Evolutionary conservation across 208 protist genomes (phyloP).

Genomic region (Trypanosoma cruzi): DNA sequence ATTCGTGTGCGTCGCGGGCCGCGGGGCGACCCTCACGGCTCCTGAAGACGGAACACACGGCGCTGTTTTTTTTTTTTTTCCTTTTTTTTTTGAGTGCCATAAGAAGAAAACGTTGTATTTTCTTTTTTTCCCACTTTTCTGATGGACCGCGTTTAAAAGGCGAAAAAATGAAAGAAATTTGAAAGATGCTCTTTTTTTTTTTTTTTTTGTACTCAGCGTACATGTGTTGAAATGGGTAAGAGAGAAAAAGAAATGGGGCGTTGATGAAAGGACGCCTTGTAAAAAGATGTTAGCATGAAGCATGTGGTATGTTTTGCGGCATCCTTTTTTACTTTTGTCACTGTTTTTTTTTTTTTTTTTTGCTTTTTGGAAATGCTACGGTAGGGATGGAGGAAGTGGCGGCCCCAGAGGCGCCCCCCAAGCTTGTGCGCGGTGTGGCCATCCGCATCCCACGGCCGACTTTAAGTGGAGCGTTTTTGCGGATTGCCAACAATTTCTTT

Average conservation of each 20-base stretch:
- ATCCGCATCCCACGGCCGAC: constrained; percentile 40
- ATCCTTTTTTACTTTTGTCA: constrained; percentile 10
- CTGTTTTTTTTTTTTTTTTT: neutral
- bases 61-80: too few relatives aligned
- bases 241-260: too few relatives aligned
- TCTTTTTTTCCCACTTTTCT: constrained; percentile 1
- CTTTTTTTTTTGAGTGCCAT: too few relatives aligned
- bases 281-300: too few relatives aligned
- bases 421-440: constrained; percentile 46
- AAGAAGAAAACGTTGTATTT: too few relatives aligned
- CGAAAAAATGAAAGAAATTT: neutral
- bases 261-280: too few relatives aligned
- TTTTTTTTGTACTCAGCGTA: constrained; percentile 4
- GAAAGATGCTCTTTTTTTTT: constrained; percentile 13
- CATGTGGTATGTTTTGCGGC: neutral
- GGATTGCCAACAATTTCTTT: constrained; percentile 56
- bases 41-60: neutral
- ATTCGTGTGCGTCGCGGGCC: constrained; percentile 62
- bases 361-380: too few relatives aligned
- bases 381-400: constrained; percentile 57
- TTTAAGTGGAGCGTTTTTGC: constrained; percentile 46
- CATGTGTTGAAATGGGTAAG: too few relatives aligned
- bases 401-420: constrained; percentile 38
- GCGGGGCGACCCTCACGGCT: constrained; percentile 1
- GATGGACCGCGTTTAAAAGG: neutral